Conservation (phyloP, 306 rosid species). For the Rubus parviflorus region DNA sequence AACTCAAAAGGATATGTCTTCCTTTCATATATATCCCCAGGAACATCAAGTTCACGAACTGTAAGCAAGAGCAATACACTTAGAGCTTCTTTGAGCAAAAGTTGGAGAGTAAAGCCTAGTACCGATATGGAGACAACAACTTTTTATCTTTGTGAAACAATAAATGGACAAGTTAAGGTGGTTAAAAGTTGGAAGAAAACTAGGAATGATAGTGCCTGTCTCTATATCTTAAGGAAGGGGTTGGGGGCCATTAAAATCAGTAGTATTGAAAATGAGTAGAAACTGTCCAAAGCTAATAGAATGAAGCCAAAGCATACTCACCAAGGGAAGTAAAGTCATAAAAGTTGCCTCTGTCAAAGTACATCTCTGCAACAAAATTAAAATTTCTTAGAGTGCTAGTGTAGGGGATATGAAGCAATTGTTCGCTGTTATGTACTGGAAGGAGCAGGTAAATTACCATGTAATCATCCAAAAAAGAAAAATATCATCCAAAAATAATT, state of each 20-base stretch:
- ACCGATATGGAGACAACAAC: background rate
- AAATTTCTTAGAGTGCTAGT: conserved; percentile 21
- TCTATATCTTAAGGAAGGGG: background rate
- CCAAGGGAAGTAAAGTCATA: conserved; percentile 99
- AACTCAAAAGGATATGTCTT: conserved; percentile 93
- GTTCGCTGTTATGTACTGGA: background rate
- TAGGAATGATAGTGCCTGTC: background rate
- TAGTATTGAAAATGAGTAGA: background rate
- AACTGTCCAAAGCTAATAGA: conserved; percentile 10
- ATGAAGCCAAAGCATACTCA: conserved; percentile 36
- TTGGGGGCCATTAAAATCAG: background rate
- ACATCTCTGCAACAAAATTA: conserved; percentile 75
- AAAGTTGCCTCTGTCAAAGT: conserved; percentile 92
- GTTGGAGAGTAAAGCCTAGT: background rate
- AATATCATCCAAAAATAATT: background rate
- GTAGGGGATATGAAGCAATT: background rate
- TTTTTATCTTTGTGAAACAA: background rate
- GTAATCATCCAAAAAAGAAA: background rate
- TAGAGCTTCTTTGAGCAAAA: background rate
- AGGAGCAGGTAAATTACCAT: background rate
- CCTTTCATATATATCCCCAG: conserved; percentile 94
- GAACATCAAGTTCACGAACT: conserved; percentile 98
- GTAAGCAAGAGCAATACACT: conserved; percentile 32
- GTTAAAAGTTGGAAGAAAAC: background rate
- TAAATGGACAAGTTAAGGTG: background rate